A percentile compares a stretch with the other conserved stretches of the same genome.
These are phyloP conservation scores for Thalassiosira pacifica DNA, from an alignment of 352 stramenopile species.

Conservation along the genomic window DNA sequence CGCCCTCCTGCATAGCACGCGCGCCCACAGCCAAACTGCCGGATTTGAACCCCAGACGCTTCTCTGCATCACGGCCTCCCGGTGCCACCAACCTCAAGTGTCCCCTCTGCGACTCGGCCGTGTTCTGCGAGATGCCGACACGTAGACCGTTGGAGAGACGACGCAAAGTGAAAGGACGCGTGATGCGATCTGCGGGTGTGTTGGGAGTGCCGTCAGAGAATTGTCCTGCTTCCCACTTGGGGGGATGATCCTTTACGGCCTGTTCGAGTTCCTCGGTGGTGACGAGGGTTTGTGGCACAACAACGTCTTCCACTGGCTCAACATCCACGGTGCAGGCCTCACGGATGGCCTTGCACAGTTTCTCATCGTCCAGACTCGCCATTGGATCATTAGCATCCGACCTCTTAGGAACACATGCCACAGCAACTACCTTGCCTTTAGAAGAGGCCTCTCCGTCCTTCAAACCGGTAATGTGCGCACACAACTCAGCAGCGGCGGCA, in stretches of 20 bases:
- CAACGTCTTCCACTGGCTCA: conserved; percentile 84
- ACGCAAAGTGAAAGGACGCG: conserved; percentile 85
- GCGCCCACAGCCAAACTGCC: conserved; percentile 88
- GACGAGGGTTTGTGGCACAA: conserved; percentile 84
- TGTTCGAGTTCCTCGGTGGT: conserved; percentile 74
- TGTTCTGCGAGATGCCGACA: conserved; percentile 82
- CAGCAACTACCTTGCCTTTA: conserved; percentile 72
- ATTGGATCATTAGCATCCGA: conserved; percentile 27
- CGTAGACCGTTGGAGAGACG: conserved; percentile 86
- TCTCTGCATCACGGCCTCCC: conserved; percentile 88
- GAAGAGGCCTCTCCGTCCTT: conserved; percentile 70
- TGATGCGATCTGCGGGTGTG: conserved; percentile 84
- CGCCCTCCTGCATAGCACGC: conserved; percentile 90
- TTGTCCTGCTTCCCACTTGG: conserved; percentile 76
- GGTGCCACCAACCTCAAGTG: conserved; percentile 87
- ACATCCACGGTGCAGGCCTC: conserved; percentile 82
- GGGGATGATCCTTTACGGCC: conserved; percentile 71
- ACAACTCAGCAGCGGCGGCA: conserved; percentile 83
- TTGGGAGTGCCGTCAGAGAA: conserved; percentile 86
- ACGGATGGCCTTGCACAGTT: conserved; percentile 77
- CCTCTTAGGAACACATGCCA: conserved; percentile 82
- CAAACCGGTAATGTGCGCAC: conserved; percentile 84
- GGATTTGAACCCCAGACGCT: conserved; percentile 78
- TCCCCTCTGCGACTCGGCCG: conserved; percentile 85
- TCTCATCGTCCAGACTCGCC: conserved; percentile 73